Evolutionary conservation across 441 rosid genomes (phyloP).

Genomic region (Aleurites moluccanus): DNA sequence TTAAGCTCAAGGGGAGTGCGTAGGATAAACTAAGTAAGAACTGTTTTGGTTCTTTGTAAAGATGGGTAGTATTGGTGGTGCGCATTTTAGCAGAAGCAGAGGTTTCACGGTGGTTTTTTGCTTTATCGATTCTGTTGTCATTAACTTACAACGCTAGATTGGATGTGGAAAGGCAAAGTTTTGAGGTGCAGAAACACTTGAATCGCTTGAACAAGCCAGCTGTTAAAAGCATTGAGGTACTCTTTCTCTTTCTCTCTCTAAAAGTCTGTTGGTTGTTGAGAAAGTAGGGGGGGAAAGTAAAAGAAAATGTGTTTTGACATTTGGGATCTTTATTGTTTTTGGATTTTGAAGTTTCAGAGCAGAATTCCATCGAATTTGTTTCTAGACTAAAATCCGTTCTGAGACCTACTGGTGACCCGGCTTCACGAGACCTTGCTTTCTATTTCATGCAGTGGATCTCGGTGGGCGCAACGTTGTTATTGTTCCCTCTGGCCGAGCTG

Average conservation of each 20-base stretch:
- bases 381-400: no score
- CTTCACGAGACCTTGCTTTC: no score
- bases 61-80: conserved; percentile 24
- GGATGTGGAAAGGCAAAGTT: conserved; percentile 58
- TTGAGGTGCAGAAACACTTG: conserved; percentile 80
- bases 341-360: no score
- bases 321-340: background rate
- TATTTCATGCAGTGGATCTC: no score
- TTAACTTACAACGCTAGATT: conserved; percentile 57
- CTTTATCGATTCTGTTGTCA: conserved; percentile 43
- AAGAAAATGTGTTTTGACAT: conserved; percentile 14
- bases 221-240: conserved; percentile 77
- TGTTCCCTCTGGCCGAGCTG: no score
- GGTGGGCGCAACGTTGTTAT: no score
- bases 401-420: no score
- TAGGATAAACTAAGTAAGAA: conserved; percentile 20
- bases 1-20: conserved; percentile 25
- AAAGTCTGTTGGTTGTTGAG: conserved; percentile 31
- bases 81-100: conserved; percentile 29
- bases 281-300: conserved; percentile 31
- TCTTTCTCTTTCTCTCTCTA: conserved; percentile 15
- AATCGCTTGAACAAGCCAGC: conserved; percentile 85
- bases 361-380: no score
- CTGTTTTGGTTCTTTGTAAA: conserved; percentile 7
- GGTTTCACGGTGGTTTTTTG: conserved; percentile 33